Percentiles rank a stretch among this genome's conserved stretches.
phyloP scores from a whole-genome alignment of 164 flowering plant species.

The Euptelea pleiosperma region DNA sequence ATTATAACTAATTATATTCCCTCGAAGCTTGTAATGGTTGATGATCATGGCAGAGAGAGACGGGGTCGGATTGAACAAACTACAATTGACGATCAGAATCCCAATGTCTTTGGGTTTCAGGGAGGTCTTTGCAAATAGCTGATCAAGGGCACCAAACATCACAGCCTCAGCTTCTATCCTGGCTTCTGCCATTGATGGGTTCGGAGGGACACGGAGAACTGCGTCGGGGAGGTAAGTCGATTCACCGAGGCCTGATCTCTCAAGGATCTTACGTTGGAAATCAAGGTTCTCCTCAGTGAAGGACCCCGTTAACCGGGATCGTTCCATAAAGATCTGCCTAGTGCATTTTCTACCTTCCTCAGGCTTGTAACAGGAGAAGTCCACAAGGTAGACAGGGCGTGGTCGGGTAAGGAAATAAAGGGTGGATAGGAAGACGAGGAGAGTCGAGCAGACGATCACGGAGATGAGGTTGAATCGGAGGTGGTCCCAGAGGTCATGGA shows the following conservation, averaged over 20 bases:
- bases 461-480: constrained; percentile 57
- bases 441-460: constrained; percentile 51
- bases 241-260: constrained; percentile 78
- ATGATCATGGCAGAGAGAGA: constrained; percentile 79
- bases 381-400: constrained; percentile 68
- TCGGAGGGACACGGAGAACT: constrained; percentile 68
- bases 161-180: constrained; percentile 69
- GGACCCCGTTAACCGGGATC: constrained; percentile 39
- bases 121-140: constrained; percentile 55
- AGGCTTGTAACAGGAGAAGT: constrained; percentile 77
- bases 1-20: constrained; percentile 62
- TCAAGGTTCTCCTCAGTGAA: constrained; percentile 55
- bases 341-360: constrained; percentile 65
- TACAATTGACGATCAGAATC: constrained; percentile 67
- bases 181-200: constrained; percentile 78
- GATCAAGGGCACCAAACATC: constrained; percentile 78
- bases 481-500: constrained; percentile 56
- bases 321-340: constrained; percentile 61
- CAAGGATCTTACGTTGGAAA: constrained; percentile 67
- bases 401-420: constrained; percentile 76
- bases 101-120: constrained; percentile 71
- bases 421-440: constrained; percentile 63
- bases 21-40: constrained; percentile 80
- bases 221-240: constrained; percentile 70
- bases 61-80: constrained; percentile 82